Evolutionary conservation across 140 eudicot genomes (phyloP), one percentile per base, ranked within the genome.

Genomic region (Ambrosia hybrid): DNA sequence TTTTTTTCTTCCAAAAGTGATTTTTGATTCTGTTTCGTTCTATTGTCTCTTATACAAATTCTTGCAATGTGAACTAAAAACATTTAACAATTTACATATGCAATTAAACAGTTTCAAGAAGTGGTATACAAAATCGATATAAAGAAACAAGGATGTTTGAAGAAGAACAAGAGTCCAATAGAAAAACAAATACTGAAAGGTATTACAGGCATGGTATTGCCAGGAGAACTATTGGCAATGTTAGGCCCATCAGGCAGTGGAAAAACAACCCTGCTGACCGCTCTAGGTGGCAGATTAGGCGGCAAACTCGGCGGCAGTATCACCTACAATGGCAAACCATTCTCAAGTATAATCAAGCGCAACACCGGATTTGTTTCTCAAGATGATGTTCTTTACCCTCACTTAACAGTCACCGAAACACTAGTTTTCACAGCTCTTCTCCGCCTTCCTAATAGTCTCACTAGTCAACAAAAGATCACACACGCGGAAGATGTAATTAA

Each of bases 241-340:
- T 67, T 92, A 63, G 98, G 98, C 58, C 98, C 98, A 4, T 89
- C 96, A 0, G 98, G 98, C 41, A 81, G 96, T 51, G 98, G 98
- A 14, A 92, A 92, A 67, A 92, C 98, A 2, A 92, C 98, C 3
- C 87, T 92, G 3, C 61, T 89, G 37, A 92, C 95, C 0, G 98
- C 95, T 1, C 51, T 92, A 13, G 96, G 96, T 0, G 92, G 96
- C 67, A 79, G 96, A 0, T 77, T 89, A 11, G 86, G 86, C 0
- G 95, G 96, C 41, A 70, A 53, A 33, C 88, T 86, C 0, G 71
- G 73, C 0, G 96, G 98, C 3, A 66, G 16, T 5, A 72, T 93
- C 13, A 79, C 87, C 13, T 93, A 87, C 87, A 90, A 90, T 4
- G 81, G 70, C 55, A 69, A 81, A 63, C 93, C 95, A 0, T 85